phyloP scores from a whole-genome alignment of 78 protist species.

The Dictyostelium brefeldianum region DNA sequence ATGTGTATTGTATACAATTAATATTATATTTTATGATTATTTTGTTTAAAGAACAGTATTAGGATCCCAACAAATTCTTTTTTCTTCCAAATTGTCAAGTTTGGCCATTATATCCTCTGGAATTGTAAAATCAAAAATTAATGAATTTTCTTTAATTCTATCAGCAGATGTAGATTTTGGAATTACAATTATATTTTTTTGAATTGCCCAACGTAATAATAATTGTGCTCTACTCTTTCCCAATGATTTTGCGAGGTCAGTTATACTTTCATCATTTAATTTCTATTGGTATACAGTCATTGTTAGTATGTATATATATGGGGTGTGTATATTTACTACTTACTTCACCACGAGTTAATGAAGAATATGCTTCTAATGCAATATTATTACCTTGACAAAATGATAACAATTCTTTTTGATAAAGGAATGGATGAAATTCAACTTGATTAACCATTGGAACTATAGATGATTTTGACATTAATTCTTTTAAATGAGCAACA shows the following conservation, averaged over 20 bases:
- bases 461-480: neutral
- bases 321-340: too few relatives aligned
- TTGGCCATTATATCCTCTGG: constrained; percentile 15
- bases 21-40: neutral
- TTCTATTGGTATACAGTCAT: neutral
- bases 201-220: constrained; percentile 77
- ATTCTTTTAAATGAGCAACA: constrained; percentile 44
- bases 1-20: too few relatives aligned
- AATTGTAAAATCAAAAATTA: constrained; percentile 33
- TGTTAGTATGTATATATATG: too few relatives aligned
- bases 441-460: constrained; percentile 87
- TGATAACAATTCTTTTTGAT: constrained; percentile 40
- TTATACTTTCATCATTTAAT: constrained; percentile 23
- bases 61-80: constrained; percentile 64
- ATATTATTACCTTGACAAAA: constrained; percentile 31
- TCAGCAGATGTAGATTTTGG: constrained; percentile 63
- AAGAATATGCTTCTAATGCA: constrained; percentile 58
- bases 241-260: constrained; percentile 20
- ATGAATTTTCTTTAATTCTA: constrained; percentile 77
- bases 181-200: constrained; percentile 56
- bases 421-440: constrained; percentile 85
- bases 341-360: constrained; percentile 49
- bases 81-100: constrained; percentile 11
- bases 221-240: constrained; percentile 61
- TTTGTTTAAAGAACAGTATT: constrained; percentile 3